Base-by-base conservation (phyloP, 2,329 filamentous ascomycete genomes). In the Westerdykella sp. region DNA sequence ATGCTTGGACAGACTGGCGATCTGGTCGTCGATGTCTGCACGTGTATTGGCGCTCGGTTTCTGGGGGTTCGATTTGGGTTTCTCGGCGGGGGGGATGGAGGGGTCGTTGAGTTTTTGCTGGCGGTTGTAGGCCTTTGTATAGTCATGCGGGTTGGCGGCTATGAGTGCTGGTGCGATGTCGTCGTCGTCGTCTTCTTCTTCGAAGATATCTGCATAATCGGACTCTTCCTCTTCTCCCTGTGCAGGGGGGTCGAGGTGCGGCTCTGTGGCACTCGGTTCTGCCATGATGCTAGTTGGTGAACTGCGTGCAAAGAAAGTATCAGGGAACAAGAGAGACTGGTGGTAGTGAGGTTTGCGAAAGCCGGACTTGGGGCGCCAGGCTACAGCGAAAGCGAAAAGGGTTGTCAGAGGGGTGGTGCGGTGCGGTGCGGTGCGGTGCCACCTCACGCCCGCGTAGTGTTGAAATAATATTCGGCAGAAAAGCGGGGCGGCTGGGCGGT, bases 51-150 rank as follows among this genome's bases (percentile, higher is more conserved):
- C 81, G 1, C 78, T 78, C 6, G 87, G 87, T 47, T 67, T 68
- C 62, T 90, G 87, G 14, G 83, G 77, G 60, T 93, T 95, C 44
- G 81, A 80, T 57, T 84, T 83, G 2, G 84, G 83, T 43, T 80
- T 76, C 38, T 79, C 73, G 48, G 72, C 72, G 50, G 66, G 64
- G 34, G 70, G 71, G 41, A 72, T 68, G 28, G 65, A 68, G 14
- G 65, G 56, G 55, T 81, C 77, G 59, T 81, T 80, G 43, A 85
- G 68, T 59, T 82, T 82, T 46, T 81, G 78, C 64, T 94, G 87
- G 48, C 89, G 84, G 66, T 95, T 95, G 73, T 93, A 93, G 6
- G 84, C 82, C 69, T 94, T 93, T 31, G 87, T 89, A 44, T 88
- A 78, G 65, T 95, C 86, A 32, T 77, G 58, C 0, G 76, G 72